Evolutionary conservation across 257 asterid genomes (phyloP).

Genomic region (Salvia rosmarinus): DNA sequence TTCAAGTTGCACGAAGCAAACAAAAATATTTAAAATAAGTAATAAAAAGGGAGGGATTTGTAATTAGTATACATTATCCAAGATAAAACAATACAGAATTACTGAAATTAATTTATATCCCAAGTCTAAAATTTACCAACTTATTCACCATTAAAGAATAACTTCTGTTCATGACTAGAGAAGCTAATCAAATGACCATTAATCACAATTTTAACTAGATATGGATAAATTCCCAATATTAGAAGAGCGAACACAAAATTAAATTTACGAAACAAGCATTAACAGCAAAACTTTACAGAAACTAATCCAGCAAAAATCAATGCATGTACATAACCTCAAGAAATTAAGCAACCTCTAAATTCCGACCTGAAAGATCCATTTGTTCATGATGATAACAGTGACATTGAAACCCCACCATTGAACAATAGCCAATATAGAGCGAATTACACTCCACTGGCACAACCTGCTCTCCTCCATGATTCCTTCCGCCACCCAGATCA

Average conservation of each 20-base stretch:
- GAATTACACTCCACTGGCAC: slow-evolving; percentile 62
- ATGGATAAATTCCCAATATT: slow-evolving; percentile 2
- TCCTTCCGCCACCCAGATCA: slow-evolving; percentile 40
- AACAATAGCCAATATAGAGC: slow-evolving; percentile 62
- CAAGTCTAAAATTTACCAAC: not conserved
- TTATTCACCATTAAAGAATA: not conserved
- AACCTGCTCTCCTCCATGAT: slow-evolving; percentile 55
- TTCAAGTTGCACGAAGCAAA: slow-evolving; percentile 5
- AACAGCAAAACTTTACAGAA: not conserved
- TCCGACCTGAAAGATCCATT: slow-evolving; percentile 80
- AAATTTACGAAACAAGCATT: not conserved
- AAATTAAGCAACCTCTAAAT: not conserved
- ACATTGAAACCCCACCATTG: slow-evolving; percentile 85
- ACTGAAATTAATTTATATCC: not conserved
- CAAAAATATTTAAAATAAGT: not conserved
- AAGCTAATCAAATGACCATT: not conserved
- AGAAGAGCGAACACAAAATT: not conserved
- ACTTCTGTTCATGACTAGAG: not conserved
- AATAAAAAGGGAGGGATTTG: not conserved
- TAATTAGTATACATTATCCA: not conserved
- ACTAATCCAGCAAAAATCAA: slow-evolving; percentile 7
- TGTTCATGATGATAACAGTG: slow-evolving; percentile 73
- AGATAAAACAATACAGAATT: not conserved
- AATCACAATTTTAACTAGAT: slow-evolving; percentile 22
- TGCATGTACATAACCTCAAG: slow-evolving; percentile 1